Evolutionary conservation across 2,329 filamentous ascomycete species (phyloP).

Genomic region (Alternaria viburni): DNA sequence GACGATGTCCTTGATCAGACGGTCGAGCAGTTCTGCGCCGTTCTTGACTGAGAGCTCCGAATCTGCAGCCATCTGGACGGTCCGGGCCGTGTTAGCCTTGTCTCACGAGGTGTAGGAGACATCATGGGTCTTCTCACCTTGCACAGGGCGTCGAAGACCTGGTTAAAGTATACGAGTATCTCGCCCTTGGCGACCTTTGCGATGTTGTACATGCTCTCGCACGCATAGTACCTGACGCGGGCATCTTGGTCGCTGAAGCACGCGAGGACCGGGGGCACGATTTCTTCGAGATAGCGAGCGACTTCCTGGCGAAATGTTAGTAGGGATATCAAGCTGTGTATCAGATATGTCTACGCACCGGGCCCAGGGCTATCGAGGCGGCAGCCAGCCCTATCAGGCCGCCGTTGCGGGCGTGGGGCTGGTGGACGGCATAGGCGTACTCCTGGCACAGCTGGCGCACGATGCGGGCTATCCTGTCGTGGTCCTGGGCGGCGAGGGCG

Average conservation of each 20-base stretch:
- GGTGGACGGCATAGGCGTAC: conserved; percentile 95
- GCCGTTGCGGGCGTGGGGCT: conserved; percentile 94
- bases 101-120: not conserved
- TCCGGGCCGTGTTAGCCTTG: conserved; percentile 26
- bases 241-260: conserved; percentile 99
- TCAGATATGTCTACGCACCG: conserved; percentile 66
- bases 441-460: conserved; percentile 97
- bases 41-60: conserved; percentile 98
- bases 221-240: conserved; percentile 95
- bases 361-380: conserved; percentile 91
- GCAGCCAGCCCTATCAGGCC: conserved; percentile 94
- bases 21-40: conserved; percentile 91
- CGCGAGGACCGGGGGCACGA: conserved; percentile 93
- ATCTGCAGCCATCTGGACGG: conserved; percentile 81
- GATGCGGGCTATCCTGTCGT: conserved; percentile 81
- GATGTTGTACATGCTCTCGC: conserved; percentile 99
- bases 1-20: conserved; percentile 94
- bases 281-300: conserved; percentile 87
- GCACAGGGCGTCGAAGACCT: conserved; percentile 95
- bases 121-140: conserved; percentile 66
- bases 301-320: conserved; percentile 69
- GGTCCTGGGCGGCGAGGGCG: conserved; percentile 76
- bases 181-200: conserved; percentile 99
- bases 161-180: conserved; percentile 96
- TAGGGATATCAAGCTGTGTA: not conserved